These are phyloP conservation scores for Colletotrichum chrysophilum DNA, from an alignment of 2,329 filamentous ascomycete species.

Conservation along the genomic window DNA sequence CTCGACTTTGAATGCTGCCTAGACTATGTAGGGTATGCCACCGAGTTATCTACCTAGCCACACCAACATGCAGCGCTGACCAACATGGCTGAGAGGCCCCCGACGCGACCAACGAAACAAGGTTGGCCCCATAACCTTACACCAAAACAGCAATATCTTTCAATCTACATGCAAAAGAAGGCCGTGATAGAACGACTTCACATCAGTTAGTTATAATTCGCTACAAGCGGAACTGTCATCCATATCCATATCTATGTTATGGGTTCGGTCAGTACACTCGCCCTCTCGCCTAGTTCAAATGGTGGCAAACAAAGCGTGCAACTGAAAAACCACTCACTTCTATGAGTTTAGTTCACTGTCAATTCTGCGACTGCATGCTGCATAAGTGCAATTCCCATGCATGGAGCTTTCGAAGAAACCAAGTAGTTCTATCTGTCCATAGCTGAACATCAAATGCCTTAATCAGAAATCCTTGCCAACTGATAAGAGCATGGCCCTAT, in stretches of 20 bases:
- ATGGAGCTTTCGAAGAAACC: rapidly evolving
- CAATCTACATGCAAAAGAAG: not conserved
- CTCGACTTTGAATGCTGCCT: not conserved
- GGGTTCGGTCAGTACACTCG: not conserved
- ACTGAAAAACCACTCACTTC: not conserved
- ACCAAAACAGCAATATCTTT: not conserved
- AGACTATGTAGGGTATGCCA: not conserved
- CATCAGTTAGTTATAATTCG: not conserved
- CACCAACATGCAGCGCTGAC: not conserved
- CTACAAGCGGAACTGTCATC: not conserved
- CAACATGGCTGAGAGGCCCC: not conserved
- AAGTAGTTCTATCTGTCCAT: not conserved
- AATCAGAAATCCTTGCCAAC: not conserved
- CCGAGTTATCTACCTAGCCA: not conserved
- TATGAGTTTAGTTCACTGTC: rapidly evolving
- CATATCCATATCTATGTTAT: not conserved
- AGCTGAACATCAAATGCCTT: not conserved
- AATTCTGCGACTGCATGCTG: not conserved
- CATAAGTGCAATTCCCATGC: rapidly evolving
- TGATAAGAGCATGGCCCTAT: not conserved
- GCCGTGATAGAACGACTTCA: not conserved
- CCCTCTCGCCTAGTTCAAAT: not conserved
- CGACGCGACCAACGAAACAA: not conserved
- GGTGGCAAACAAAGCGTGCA: rapidly evolving
- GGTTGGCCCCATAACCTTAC: not conserved